Conservation (phyloP, 768 basidiomycete species). For the Leccinum arenicola region DNA sequence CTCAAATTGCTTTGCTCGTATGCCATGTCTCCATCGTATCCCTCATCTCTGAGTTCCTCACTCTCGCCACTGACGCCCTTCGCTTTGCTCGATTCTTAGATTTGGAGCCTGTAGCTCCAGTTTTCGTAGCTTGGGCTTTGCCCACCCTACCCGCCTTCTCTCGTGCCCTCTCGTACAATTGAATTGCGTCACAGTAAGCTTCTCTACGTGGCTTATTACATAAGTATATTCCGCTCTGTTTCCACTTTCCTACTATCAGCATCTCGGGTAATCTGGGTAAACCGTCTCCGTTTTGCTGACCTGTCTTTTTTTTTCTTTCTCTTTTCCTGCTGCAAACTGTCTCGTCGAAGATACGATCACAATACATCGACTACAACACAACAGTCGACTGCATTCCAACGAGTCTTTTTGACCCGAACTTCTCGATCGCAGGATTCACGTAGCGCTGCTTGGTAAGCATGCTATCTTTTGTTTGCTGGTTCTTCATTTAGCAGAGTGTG, state of each 20-base stretch:
- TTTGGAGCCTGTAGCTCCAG: background rate
- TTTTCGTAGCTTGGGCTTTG: no score
- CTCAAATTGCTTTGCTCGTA: background rate
- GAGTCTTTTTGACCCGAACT: background rate
- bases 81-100: background rate
- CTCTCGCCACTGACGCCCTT: background rate
- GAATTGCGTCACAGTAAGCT: background rate
- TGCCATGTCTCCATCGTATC: background rate
- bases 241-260: background rate
- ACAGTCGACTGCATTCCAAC: background rate
- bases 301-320: background rate
- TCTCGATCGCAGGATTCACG: background rate
- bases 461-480: background rate
- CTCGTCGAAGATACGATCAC: background rate
- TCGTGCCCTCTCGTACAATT: no score
- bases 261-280: background rate
- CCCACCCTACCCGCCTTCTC: no score
- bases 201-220: background rate
- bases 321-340: background rate
- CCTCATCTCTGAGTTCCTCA: background rate
- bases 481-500: background rate
- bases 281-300: background rate
- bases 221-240: background rate
- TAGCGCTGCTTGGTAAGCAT: background rate
- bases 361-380: background rate